These are phyloP conservation scores for Gossypium arboreum DNA, from an alignment of 345 rosid genomes.

Conservation along the genomic window DNA sequence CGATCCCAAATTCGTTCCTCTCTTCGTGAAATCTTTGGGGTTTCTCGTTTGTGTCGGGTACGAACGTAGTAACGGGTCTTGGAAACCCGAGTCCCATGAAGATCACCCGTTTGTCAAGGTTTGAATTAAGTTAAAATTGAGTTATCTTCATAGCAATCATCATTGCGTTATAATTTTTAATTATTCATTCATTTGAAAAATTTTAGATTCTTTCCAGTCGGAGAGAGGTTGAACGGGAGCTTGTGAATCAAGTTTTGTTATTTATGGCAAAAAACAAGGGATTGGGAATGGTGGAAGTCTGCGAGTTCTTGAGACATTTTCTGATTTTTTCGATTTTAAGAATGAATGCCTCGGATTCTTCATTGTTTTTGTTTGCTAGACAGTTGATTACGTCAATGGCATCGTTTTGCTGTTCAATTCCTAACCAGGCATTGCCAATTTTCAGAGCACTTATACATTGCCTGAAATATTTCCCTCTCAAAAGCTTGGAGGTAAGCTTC, in stretches of 20 bases:
- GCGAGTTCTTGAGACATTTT: constrained; percentile 75
- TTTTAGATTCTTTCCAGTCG: constrained; percentile 67
- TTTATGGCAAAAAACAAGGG: constrained; percentile 47
- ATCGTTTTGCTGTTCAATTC: constrained; percentile 66
- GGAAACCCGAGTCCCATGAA: constrained; percentile 49
- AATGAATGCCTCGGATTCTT: constrained; percentile 40
- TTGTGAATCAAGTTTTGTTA: constrained; percentile 62
- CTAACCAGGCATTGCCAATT: constrained; percentile 53
- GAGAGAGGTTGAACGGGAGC: constrained; percentile 57
- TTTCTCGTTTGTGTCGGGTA: constrained; percentile 57
- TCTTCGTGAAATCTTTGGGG: constrained; percentile 70
- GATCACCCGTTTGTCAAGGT: constrained; percentile 86
- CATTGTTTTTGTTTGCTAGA: constrained; percentile 45
- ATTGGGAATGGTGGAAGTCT: constrained; percentile 56
- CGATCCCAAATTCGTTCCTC: constrained; percentile 40
- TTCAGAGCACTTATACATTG: constrained; percentile 56
- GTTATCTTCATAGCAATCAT: background rate
- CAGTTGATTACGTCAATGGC: constrained; percentile 64
- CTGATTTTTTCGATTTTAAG: constrained; percentile 51
- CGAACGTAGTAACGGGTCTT: constrained; percentile 38
- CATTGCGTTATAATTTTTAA: background rate
- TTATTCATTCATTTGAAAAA: constrained; percentile 9
- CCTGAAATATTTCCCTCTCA: constrained; percentile 46
- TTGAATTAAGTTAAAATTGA: background rate
- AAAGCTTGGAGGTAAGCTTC: constrained; percentile 40